Evolutionary conservation across 768 basidiomycete species (phyloP), one percentile per base, ranked within the genome.

Genomic region (Lactifluus hygrophoroides): DNA sequence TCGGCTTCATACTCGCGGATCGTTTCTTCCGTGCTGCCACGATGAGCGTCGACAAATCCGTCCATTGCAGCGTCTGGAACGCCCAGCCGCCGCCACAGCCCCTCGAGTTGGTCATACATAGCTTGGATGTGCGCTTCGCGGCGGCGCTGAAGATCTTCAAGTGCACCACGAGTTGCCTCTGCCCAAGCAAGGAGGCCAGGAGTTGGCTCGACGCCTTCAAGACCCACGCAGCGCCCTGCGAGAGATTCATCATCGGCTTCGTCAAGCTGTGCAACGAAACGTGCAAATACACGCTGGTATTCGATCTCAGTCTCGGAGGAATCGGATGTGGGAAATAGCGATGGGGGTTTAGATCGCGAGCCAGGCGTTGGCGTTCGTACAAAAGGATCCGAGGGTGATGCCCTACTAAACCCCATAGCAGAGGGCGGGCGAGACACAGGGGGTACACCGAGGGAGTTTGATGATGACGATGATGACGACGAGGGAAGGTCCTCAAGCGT

Each of bases 91-190:
- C 79, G 79, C 95, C 95, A 99, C 3, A 98, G 78, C 0, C 84
- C 84, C 69, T 95, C 94, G 1, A 99, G 79, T 62, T 92, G 84
- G 70, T 98, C 93, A 67, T 94, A 99, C 77, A 97, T 86, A 0
- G 85, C 80, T 69, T 99, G 95, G 30, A 99, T 97, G 63, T 86
- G 83, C 1, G 80, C 73, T 66, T 95, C 93, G 13, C 94, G 79
- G 30, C 79, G 74, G 37, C 79, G 77, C 71, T 93, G 93, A 51
- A 83, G 75, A 14, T 88, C 84, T 58, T 85, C 83, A 55, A 96
- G 78, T 51, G 83, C 77, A 5, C 73, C 58, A 51, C 77, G 78
- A 56, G 83, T 73, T 17, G 73, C 71, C 30, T 80, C 75, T 0
- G 88, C 85, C 84, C 92, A 93, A 8, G 75, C 66, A 28, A 94